Evolutionary conservation across 2,329 filamentous ascomycete species (phyloP).

Genomic region (Knoxdaviesia proteae): DNA sequence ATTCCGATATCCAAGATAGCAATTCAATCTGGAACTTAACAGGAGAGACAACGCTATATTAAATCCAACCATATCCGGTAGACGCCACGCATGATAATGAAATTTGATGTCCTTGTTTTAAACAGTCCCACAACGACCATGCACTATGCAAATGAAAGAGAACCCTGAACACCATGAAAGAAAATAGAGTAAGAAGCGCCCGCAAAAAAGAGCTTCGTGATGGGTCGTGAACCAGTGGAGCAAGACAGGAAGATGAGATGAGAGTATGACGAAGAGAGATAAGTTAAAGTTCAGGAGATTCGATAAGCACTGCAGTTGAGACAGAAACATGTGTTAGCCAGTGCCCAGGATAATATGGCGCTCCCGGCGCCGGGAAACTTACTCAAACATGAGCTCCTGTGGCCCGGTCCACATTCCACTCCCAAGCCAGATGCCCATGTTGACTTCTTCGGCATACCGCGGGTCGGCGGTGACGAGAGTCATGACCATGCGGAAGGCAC

Average conservation of each 20-base stretch:
- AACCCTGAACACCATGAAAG: too few relatives aligned
- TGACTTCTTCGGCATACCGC: constrained; percentile 25
- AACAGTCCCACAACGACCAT: too few relatives aligned
- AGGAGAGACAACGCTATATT: too few relatives aligned
- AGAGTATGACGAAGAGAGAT: constrained; percentile 4
- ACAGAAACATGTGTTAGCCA: background rate
- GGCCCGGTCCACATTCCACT: constrained; percentile 22
- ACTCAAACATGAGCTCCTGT: constrained; percentile 25
- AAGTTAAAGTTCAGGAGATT: constrained; percentile 9
- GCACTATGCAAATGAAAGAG: too few relatives aligned
- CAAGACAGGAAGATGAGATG: background rate
- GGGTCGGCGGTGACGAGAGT: constrained; percentile 28
- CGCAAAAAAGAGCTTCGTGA: too few relatives aligned
- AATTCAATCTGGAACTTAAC: too few relatives aligned
- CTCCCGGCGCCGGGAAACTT: constrained; percentile 7
- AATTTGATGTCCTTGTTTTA: too few relatives aligned
- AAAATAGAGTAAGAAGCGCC: too few relatives aligned
- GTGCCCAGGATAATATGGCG: background rate
- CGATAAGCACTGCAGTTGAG: constrained; percentile 12
- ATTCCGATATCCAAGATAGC: too few relatives aligned
- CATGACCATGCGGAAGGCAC: constrained; percentile 26
- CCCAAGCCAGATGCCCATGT: constrained; percentile 27
- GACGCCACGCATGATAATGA: too few relatives aligned
- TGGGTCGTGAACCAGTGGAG: background rate
- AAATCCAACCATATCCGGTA: too few relatives aligned